A percentile compares a stretch with the other conserved stretches of the same genome.
Evolutionary conservation across 2,329 filamentous ascomycete species (phyloP).

Genomic region (Gliomastix tumulicola): DNA sequence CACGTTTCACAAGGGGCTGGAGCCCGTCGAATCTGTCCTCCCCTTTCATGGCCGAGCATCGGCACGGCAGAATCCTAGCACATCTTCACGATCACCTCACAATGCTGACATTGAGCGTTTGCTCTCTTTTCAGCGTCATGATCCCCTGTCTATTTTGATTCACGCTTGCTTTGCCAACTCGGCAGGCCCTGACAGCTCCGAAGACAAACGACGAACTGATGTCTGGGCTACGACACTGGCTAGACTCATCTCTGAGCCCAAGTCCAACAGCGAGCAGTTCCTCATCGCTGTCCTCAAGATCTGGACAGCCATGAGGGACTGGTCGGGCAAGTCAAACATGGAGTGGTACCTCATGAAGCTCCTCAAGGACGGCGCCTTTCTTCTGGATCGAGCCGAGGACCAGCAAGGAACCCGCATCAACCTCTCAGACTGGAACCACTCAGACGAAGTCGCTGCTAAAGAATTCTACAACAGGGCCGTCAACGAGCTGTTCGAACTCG

Average conservation of each 20-base stretch:
- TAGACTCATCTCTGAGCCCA: constrained; percentile 70
- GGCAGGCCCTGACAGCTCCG: constrained; percentile 70
- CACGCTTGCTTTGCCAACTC: constrained; percentile 88
- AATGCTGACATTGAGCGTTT: constrained; percentile 70
- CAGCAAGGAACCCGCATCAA: constrained; percentile 66
- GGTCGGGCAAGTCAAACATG: constrained; percentile 83
- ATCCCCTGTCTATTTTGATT: constrained; percentile 76
- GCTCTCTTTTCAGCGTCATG: constrained; percentile 81
- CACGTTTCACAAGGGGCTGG: constrained; percentile 69
- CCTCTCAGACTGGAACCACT: constrained; percentile 64
- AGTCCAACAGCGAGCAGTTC: constrained; percentile 70
- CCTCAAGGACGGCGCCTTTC: constrained; percentile 84
- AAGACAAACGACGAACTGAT: constrained; percentile 72
- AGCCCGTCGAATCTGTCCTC: constrained; percentile 77
- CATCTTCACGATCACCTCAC: constrained; percentile 37
- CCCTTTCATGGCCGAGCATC: constrained; percentile 55
- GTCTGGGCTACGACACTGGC: constrained; percentile 87
- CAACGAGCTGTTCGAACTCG: constrained; percentile 72
- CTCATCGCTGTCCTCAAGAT: constrained; percentile 79
- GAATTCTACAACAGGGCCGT: constrained; percentile 85
- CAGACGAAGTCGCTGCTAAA: constrained; percentile 76
- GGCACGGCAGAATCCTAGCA: constrained; percentile 33
- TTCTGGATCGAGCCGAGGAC: constrained; percentile 79
- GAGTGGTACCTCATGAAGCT: constrained; percentile 95
- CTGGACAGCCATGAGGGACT: constrained; percentile 81